A percentile compares a stretch with the other conserved stretches of the same genome.
Conservation (phyloP, 1,139 yeast genomes). For the Scheffersomyces illinoinensis region DNA sequence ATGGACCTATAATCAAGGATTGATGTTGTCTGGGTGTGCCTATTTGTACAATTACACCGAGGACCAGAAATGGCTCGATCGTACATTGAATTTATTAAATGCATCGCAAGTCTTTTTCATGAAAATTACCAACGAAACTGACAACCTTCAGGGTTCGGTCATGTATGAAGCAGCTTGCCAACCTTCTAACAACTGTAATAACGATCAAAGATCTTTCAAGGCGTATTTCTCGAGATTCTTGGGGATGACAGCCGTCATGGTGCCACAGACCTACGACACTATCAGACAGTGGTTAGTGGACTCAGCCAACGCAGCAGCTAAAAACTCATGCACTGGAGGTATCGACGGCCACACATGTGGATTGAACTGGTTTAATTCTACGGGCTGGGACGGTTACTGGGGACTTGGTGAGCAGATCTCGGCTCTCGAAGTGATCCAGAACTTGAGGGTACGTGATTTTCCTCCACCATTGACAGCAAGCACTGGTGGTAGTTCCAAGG, state of each 20-base stretch:
- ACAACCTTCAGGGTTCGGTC: conserved; percentile 30
- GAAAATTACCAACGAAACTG: conserved; percentile 2
- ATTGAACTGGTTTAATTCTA: conserved; percentile 53
- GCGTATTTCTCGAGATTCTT: conserved; percentile 69
- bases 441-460: conserved; percentile 28
- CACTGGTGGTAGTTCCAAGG: conserved; percentile 48
- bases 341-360: conserved; percentile 79
- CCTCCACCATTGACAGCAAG: conserved; percentile 37
- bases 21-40: conserved; percentile 70
- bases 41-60: conserved; percentile 67
- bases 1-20: conserved; percentile 85
- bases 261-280: conserved; percentile 46
- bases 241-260: conserved; percentile 59
- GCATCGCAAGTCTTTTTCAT: conserved; percentile 53
- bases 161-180: conserved; percentile 72
- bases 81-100: conserved; percentile 50
- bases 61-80: conserved; percentile 55
- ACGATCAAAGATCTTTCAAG: conserved; percentile 78
- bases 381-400: conserved; percentile 61
- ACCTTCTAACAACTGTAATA: conserved; percentile 53
- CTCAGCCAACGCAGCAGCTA: conserved; percentile 52
- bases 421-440: conserved; percentile 66
- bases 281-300: conserved; percentile 45
- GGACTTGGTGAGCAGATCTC: conserved; percentile 82
- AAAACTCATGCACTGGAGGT: conserved; percentile 73